Evolutionary conservation across 164 flowering plant species (phyloP).

Genomic region (Piper longum): DNA sequence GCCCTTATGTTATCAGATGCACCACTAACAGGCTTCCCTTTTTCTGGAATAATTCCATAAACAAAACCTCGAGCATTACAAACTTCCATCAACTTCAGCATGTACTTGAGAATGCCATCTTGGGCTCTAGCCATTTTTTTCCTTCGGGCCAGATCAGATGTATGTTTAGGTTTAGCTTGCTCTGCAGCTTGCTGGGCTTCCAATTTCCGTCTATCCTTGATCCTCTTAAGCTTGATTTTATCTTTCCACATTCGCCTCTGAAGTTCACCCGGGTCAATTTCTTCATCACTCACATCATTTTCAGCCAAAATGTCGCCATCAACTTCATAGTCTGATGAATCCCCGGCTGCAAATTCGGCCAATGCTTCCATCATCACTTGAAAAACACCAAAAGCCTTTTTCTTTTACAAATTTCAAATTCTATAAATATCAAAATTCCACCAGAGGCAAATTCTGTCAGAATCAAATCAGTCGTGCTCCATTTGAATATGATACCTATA

Average conservation of each 20-base stretch:
- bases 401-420: not conserved
- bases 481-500: not conserved
- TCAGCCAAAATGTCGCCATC: slow-evolving; percentile 20
- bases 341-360: slow-evolving; percentile 9
- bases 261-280: slow-evolving; percentile 28
- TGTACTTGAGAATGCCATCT: slow-evolving; percentile 54
- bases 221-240: slow-evolving; percentile 22
- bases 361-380: slow-evolving; percentile 8
- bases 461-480: not conserved
- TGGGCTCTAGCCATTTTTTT: slow-evolving; percentile 51
- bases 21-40: slow-evolving; percentile 66
- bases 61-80: slow-evolving; percentile 64
- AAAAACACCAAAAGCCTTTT: not conserved
- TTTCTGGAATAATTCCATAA: slow-evolving; percentile 59
- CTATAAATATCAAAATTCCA: not conserved
- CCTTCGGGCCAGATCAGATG: slow-evolving; percentile 19
- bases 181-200: slow-evolving; percentile 13
- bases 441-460: not conserved
- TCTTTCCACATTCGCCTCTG: slow-evolving; percentile 39
- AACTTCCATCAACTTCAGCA: slow-evolving; percentile 58
- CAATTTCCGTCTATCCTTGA: slow-evolving; percentile 24
- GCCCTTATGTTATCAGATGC: slow-evolving; percentile 56
- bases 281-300: slow-evolving; percentile 37
- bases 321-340: slow-evolving; percentile 20
- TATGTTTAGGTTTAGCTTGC: slow-evolving; percentile 13